Evolutionary conservation across 2,329 filamentous ascomycete genomes (phyloP), one percentile per base, ranked within the genome.

Genomic region (Rhexocercosporidium sp.): DNA sequence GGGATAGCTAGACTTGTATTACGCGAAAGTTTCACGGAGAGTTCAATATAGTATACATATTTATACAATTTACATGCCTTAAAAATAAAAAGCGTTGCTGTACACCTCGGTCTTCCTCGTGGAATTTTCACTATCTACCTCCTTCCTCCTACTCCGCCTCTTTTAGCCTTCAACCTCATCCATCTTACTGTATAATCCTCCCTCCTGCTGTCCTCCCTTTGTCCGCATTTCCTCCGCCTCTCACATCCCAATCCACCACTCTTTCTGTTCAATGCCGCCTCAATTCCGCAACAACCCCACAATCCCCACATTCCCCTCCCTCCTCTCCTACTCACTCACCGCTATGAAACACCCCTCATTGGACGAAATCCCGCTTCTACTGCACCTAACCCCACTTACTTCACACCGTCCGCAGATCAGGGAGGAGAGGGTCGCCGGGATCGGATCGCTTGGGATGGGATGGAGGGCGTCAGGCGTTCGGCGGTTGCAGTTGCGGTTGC

Each of bases 61-160:
- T 37, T 5, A 53, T 29, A 8, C 31, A 22, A 62, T 53, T 39
- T n/a, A 44, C 57, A 59, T 9, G 31, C 39, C 5, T 47, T 47
- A 31, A 27, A 47, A 18, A 47, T n/a, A n/a, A 59, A n/a, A 59
- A 59, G 41, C 22, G 29, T n/a, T 59, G 34, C 20, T 53, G 0
- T n/a, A n/a, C n/a, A n/a, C n/a, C n/a, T n/a, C n/a, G 29, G 29
- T 31, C 29, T 31, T 37, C 34, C 34, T 37, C 34, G 12, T 37
- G 34, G 8, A 37, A 11, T 37, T 37, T 11, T 37, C 34, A 37
- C 8, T 2, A 37, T 37, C 34, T 37, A 37, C 34, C 34, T 31
- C 4, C 72, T 72, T 6, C 67, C 69, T 1, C 72, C 3, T 18
- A 69, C 54, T 3, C n/a, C n/a, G n/a, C n/a, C n/a, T n/a, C n/a